Evolutionary conservation across 2,329 filamentous ascomycete genomes (phyloP).

Genomic region (Diaporthe vaccinii): DNA sequence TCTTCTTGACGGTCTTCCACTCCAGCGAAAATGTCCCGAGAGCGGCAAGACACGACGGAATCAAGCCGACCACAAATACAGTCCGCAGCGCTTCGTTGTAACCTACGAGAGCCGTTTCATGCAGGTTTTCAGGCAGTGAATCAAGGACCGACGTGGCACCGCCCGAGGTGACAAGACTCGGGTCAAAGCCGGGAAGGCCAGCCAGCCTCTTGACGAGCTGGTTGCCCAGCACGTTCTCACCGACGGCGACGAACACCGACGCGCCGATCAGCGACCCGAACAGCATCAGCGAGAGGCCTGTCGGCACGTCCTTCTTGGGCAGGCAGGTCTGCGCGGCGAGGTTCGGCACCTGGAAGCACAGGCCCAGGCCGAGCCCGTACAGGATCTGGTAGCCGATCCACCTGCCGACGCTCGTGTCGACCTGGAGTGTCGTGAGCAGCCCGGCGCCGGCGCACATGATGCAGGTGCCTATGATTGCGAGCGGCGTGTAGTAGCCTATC

Average conservation of each 20-base stretch:
- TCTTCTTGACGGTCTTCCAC: conserved; percentile 62
- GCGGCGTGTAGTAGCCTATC: conserved; percentile 53
- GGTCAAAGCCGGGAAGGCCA: conserved; percentile 51
- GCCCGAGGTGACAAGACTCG: conserved; percentile 50
- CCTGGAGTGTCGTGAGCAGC: conserved; percentile 52
- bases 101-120: conserved; percentile 63
- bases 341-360: conserved; percentile 52
- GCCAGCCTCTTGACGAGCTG: conserved; percentile 50
- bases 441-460: conserved; percentile 48
- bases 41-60: conserved; percentile 56
- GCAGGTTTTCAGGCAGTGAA: conserved; percentile 58
- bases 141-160: conserved; percentile 66
- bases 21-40: conserved; percentile 66
- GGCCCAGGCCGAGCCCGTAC: conserved; percentile 53
- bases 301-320: conserved; percentile 57
- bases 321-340: conserved; percentile 60
- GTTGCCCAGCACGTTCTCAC: conserved; percentile 56
- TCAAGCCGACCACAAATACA: conserved; percentile 55
- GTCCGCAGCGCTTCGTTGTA: conserved; percentile 69
- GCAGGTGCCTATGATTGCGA: conserved; percentile 48
- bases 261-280: conserved; percentile 63
- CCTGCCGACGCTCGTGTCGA: conserved; percentile 46
- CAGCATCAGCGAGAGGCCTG: conserved; percentile 59
- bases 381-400: conserved; percentile 56
- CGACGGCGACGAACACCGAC: conserved; percentile 61